phyloP scores from a whole-genome alignment of 2,329 filamentous ascomycete species.

The Parastagonospora avenae region DNA sequence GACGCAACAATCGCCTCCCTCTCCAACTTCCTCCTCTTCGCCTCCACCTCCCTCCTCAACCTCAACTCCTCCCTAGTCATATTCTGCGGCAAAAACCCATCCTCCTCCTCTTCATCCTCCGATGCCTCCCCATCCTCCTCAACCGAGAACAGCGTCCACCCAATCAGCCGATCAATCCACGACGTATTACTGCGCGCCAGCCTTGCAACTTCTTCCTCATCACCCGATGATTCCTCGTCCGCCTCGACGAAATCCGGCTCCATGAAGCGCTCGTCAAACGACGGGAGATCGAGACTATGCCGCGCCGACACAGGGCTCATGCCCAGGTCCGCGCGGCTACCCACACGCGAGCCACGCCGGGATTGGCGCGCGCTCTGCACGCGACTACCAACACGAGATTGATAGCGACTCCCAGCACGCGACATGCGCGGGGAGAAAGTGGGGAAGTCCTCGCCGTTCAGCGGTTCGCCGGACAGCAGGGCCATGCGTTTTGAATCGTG shows the following conservation, averaged over 20 bases:
- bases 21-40: slow-evolving; percentile 42
- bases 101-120: slow-evolving; percentile 34
- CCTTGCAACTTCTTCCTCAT: slow-evolving; percentile 60
- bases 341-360: slow-evolving; percentile 37
- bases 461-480: slow-evolving; percentile 40
- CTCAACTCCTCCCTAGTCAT: slow-evolving; percentile 46
- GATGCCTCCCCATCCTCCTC: slow-evolving; percentile 54
- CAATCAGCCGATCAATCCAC: slow-evolving; percentile 63
- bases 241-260: slow-evolving; percentile 59
- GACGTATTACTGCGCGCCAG: slow-evolving; percentile 60
- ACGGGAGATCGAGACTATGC: slow-evolving; percentile 39
- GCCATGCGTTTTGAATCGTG: slow-evolving; percentile 33
- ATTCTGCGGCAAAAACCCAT: slow-evolving; percentile 32
- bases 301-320: slow-evolving; percentile 23
- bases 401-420: slow-evolving; percentile 41
- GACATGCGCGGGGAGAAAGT: slow-evolving; percentile 37
- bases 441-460: slow-evolving; percentile 40
- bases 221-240: slow-evolving; percentile 49
- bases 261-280: slow-evolving; percentile 27
- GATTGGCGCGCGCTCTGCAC: slow-evolving; percentile 48
- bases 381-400: slow-evolving; percentile 45
- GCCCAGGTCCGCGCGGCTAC: slow-evolving; percentile 43
- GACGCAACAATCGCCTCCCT: slow-evolving; percentile 43
- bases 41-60: slow-evolving; percentile 45
- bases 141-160: slow-evolving; percentile 61